Percentiles rank a stretch among this genome's conserved stretches.
Conservation (phyloP, 768 basidiomycete species). For the Serendipita indica region DNA sequence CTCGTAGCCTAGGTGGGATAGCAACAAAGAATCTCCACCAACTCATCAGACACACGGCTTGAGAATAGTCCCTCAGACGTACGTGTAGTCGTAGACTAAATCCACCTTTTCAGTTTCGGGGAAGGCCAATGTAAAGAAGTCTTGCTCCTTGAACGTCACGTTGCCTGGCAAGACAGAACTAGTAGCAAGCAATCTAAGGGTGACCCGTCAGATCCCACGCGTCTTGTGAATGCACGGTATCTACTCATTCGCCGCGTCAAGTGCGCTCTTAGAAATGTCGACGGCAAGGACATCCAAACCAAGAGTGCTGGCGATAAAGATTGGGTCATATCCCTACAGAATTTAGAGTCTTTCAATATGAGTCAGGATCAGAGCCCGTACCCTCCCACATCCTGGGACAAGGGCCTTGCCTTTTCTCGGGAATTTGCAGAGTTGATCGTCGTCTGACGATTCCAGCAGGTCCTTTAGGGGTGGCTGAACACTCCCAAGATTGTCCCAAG, state of each 20-base stretch:
- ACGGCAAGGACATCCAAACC: not conserved
- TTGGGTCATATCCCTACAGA: conserved; percentile 44
- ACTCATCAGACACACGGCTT: not conserved
- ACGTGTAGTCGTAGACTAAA: conserved; percentile 55
- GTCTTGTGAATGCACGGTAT: conserved; percentile 11
- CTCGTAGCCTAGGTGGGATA: conserved; percentile 38
- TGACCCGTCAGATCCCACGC: not conserved
- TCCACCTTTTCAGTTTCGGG: conserved; percentile 29
- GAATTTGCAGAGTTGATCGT: too few species aligned
- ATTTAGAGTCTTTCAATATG: not conserved
- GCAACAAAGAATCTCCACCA: conserved; percentile 52
- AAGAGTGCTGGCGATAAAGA: conserved; percentile 31
- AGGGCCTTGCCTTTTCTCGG: conserved; percentile 32
- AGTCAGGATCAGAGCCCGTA: conserved; percentile 14
- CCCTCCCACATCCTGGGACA: conserved; percentile 45
- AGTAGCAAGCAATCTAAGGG: conserved; percentile 15
- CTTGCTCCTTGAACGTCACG: conserved; percentile 27
- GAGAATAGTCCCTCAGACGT: conserved; percentile 4
- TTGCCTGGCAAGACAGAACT: conserved; percentile 19
- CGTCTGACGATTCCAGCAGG: conserved; percentile 31
- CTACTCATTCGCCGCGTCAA: conserved; percentile 17
- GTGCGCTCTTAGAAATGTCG: not conserved
- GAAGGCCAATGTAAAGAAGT: conserved; percentile 41
- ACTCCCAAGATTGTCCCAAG: conserved; percentile 42
- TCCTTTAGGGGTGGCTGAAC: conserved; percentile 42